Evolutionary conservation across 768 basidiomycete genomes (phyloP), one percentile per base, ranked within the genome.

Genomic region (Pholiota microspora): DNA sequence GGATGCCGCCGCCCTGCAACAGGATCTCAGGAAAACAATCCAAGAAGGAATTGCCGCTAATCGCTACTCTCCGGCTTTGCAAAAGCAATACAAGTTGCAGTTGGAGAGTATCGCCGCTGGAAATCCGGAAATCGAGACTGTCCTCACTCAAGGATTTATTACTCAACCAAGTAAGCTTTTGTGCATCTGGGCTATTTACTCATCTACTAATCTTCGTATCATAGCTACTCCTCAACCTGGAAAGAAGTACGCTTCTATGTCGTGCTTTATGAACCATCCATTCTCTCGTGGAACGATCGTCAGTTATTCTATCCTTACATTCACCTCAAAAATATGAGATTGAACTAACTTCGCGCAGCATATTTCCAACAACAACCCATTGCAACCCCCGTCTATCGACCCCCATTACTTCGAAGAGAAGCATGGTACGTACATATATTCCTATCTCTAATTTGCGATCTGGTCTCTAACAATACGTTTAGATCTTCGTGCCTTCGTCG

Each of bases 41-140:
- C 0, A 28, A 21, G 13, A n/a, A 21, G 36, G 23, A 15, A 9
- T 23, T 35, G 18, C 29, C n/a, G 10, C 32, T 10, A 25, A 25
- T 35, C 34, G 34, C 7, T 49, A 36, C 18, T 36, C 49, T 21
- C 18, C 44, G 7, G 57, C 51, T 4, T 29, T 58, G 38, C 31
- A 51, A 24, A 58, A 58, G 34, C 57, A 58, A 18, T 58, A 54
- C 13, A n/a, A 54, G 6, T 28, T 58, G 5, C 52, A 45, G 16
- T 45, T 49, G n/a, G 44, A 36, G 9, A 54, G 49, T 31, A 36
- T 58, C 27, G 34, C 27, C 5, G 27, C 28, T 15, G 52, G 45
- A 8, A 2, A 58, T 9, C 31, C 49, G n/a, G 23, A 34, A 2
- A 31, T 8, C 24, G 49, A 49, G 32, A 36, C 25, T 5, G 35